Evolutionary conservation across 257 asterid genomes (phyloP).

Genomic region (Datura wrightii): DNA sequence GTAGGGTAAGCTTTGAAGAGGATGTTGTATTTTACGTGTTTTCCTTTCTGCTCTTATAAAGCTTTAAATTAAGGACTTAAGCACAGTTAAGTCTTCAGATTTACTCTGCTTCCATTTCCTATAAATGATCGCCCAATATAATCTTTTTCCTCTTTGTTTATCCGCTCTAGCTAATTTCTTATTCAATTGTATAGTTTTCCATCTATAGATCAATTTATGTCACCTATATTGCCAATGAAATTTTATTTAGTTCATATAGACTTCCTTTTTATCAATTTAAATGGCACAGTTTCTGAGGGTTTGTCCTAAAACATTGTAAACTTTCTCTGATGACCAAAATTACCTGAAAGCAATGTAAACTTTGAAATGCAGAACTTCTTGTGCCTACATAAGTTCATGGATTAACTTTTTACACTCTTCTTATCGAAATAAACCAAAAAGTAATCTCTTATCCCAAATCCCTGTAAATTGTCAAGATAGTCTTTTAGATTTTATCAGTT

Average conservation of each 20-base stretch:
- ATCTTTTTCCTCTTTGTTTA: not conserved
- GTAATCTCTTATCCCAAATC: not conserved
- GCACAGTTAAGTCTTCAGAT: not conserved
- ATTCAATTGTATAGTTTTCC: conserved; percentile 23
- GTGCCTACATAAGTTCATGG: conserved; percentile 13
- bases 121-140: not conserved
- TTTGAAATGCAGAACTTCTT: not conserved
- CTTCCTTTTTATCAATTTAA: not conserved
- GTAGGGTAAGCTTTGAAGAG: not conserved
- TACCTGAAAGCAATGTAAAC: not conserved
- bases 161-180: conserved; percentile 15
- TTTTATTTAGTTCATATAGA: not conserved
- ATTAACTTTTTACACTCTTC: conserved; percentile 5
- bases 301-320: conserved; percentile 8
- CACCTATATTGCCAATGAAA: not conserved
- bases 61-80: conserved; percentile 12
- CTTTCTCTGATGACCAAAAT: not conserved
- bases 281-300: not conserved
- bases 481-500: not conserved
- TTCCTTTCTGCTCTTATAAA: not conserved
- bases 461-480: not conserved
- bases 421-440: conserved; percentile 6
- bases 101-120: not conserved
- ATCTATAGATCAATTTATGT: conserved; percentile 15
- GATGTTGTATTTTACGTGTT: not conserved